phyloP scores from a whole-genome alignment of 371 early-diverging fungal genomes.

The Rhizopus delemar region DNA sequence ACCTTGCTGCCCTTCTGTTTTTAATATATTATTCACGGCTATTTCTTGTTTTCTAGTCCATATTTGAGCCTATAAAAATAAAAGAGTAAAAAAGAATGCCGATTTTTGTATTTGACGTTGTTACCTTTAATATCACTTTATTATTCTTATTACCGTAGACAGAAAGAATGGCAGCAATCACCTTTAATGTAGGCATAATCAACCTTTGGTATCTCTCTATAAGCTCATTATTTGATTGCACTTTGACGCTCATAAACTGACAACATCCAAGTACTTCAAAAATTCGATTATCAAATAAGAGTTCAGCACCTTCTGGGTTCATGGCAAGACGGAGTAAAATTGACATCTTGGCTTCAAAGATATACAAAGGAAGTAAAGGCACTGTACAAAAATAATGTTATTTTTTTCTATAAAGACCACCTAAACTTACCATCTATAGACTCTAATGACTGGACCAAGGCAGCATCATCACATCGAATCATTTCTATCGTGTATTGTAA shows the following conservation, averaged over 20 bases:
- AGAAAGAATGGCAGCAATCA: conserved; percentile 62
- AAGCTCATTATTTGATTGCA: conserved; percentile 9
- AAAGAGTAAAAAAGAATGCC: not conserved
- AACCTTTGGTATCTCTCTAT: conserved; percentile 63
- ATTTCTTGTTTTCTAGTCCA: conserved; percentile 68
- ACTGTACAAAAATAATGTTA: conserved; percentile 26
- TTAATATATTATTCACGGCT: conserved; percentile 59
- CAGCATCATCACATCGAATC: conserved; percentile 69
- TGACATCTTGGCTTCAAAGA: conserved; percentile 84
- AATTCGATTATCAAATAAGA: conserved; percentile 72
- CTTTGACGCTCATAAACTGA: conserved; percentile 47
- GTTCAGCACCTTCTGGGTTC: conserved; percentile 72
- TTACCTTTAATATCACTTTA: conserved; percentile 49
- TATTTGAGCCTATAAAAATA: conserved; percentile 41
- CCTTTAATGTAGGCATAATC: conserved; percentile 60
- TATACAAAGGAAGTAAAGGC: conserved; percentile 59
- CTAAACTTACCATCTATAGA: conserved; percentile 48
- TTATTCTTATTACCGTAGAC: conserved; percentile 53
- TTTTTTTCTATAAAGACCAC: not conserved
- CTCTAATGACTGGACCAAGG: conserved; percentile 60
- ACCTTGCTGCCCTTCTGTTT: conserved; percentile 35
- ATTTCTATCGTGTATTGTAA: conserved; percentile 65
- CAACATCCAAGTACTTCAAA: conserved; percentile 79
- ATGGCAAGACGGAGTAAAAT: conserved; percentile 79
- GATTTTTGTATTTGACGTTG: not conserved